Conservation (phyloP, 495 filamentous ascomycete genomes). For the Penicillium chermesinum region DNA sequence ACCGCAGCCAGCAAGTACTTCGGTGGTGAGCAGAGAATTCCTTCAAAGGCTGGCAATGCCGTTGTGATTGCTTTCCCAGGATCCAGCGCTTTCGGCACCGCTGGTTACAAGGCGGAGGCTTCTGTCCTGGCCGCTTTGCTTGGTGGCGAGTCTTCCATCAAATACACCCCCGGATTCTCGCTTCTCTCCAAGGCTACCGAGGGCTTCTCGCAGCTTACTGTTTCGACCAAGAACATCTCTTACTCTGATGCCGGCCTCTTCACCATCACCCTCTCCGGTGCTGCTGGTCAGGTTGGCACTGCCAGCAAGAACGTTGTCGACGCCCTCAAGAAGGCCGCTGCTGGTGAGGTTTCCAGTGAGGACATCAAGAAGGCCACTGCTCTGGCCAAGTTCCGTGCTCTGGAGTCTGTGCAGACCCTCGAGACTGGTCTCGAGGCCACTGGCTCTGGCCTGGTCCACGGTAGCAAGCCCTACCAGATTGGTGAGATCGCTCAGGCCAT, state of each 20-base stretch:
- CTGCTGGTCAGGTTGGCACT: constrained; percentile 60
- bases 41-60: constrained; percentile 66
- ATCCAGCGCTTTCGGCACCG: constrained; percentile 63
- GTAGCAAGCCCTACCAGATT: constrained; percentile 80
- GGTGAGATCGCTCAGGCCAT: constrained; percentile 74
- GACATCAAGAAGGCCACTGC: constrained; percentile 87
- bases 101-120: constrained; percentile 81
- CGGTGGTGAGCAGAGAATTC: constrained; percentile 88
- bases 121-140: constrained; percentile 85
- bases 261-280: constrained; percentile 69
- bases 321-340: constrained; percentile 70
- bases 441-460: constrained; percentile 72
- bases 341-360: constrained; percentile 71
- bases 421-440: constrained; percentile 62
- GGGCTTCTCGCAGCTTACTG: constrained; percentile 57
- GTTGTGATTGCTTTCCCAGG: constrained; percentile 90
- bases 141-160: constrained; percentile 84
- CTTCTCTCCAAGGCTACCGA: constrained; percentile 74
- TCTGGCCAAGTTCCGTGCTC: constrained; percentile 85
- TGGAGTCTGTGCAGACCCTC: constrained; percentile 75
- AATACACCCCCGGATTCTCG: constrained; percentile 92
- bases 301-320: constrained; percentile 62
- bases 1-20: constrained; percentile 69
- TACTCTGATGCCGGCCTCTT: constrained; percentile 96
- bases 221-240: constrained; percentile 66